Percentiles rank a stretch among this genome's conserved stretches.
These are phyloP conservation scores for Anastatica hierochuntica DNA, from an alignment of 345 rosid species.

Conservation along the genomic window DNA sequence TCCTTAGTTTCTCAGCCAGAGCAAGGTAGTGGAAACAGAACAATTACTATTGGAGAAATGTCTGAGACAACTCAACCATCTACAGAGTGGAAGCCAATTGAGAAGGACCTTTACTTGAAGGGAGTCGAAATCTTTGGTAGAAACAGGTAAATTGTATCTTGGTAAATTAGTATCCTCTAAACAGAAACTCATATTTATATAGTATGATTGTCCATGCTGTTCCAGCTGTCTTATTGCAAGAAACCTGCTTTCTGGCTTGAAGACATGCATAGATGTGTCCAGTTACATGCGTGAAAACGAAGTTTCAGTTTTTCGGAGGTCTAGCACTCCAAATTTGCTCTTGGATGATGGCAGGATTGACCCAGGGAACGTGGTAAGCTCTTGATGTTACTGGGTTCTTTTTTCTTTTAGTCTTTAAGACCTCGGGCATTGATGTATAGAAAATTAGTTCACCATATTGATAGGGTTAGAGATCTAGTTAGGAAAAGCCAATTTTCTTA, in stretches of 20 bases:
- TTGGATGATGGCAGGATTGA: constrained; percentile 58
- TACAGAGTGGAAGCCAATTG: constrained; percentile 74
- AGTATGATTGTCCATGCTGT: constrained; percentile 3
- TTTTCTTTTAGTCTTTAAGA: constrained; percentile 2
- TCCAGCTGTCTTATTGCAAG: constrained; percentile 96
- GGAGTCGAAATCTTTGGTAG: constrained; percentile 96
- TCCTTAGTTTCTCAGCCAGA: constrained; percentile 20
- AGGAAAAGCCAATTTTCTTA: neutral
- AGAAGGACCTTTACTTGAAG: constrained; percentile 81
- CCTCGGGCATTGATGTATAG: neutral
- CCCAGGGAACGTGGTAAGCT: constrained; percentile 40
- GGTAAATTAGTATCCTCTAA: constrained; percentile 5
- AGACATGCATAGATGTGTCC: constrained; percentile 84
- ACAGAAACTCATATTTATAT: constrained; percentile 12
- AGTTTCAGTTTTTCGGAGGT: constrained; percentile 47
- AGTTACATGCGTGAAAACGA: constrained; percentile 72
- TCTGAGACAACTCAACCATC: constrained; percentile 33
- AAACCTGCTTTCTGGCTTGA: constrained; percentile 91
- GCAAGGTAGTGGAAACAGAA: constrained; percentile 24
- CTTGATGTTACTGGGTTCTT: constrained; percentile 9
- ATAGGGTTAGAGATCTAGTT: constrained; percentile 2
- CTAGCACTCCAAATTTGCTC: constrained; percentile 44
- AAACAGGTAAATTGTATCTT: constrained; percentile 60
- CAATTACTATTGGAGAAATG: constrained; percentile 23
- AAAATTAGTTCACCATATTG: constrained; percentile 7